Percentiles rank a stretch among this genome's conserved stretches.
Conservation (phyloP, 495 filamentous ascomycete species). For the Barbatosphaeria neglecta region DNA sequence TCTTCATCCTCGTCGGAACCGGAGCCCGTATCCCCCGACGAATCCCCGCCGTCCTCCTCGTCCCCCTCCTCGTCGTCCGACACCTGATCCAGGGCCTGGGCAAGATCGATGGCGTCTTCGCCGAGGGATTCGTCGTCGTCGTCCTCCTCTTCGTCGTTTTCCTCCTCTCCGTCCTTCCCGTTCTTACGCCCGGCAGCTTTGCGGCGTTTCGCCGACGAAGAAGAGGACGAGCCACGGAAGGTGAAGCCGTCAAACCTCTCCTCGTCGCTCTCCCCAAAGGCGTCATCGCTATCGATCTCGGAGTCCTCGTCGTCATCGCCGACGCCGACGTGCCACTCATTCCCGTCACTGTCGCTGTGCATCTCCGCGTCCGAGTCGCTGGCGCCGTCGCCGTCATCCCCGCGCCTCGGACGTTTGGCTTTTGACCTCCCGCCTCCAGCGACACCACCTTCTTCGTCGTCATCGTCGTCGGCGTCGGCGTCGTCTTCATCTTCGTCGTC, state of each 20-base stretch:
- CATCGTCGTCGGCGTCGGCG: slow-evolving; percentile 42
- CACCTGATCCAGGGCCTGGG: slow-evolving; percentile 67
- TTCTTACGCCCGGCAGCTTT: slow-evolving; percentile 17
- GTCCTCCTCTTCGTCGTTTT: slow-evolving; percentile 52
- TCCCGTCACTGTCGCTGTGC: slow-evolving; percentile 78
- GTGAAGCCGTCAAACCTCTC: slow-evolving; percentile 67
- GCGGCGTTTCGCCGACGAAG: too few relatives aligned
- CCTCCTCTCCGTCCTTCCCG: slow-evolving; percentile 32
- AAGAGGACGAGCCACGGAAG: slow-evolving; percentile 56
- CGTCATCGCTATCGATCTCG: slow-evolving; percentile 86
- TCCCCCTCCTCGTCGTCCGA: slow-evolving; percentile 33
- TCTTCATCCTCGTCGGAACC: slow-evolving; percentile 40
- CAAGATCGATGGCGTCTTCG: slow-evolving; percentile 76
- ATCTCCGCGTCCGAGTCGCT: slow-evolving; percentile 31
- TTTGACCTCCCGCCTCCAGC: slow-evolving; percentile 21
- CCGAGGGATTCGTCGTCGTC: slow-evolving; percentile 47
- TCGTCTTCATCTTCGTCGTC: slow-evolving; percentile 44
- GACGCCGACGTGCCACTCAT: slow-evolving; percentile 71
- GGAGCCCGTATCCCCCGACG: slow-evolving; percentile 16
- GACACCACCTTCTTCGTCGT: slow-evolving; percentile 43
- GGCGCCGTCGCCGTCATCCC: slow-evolving; percentile 36
- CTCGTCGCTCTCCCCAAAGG: slow-evolving; percentile 81
- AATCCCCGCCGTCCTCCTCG: slow-evolving; percentile 29
- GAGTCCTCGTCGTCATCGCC: slow-evolving; percentile 66
- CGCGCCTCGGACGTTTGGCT: slow-evolving; percentile 29